These are phyloP conservation scores for Debaryomyces castellii DNA, from an alignment of 805 yeast genomes.

Conservation along the genomic window DNA sequence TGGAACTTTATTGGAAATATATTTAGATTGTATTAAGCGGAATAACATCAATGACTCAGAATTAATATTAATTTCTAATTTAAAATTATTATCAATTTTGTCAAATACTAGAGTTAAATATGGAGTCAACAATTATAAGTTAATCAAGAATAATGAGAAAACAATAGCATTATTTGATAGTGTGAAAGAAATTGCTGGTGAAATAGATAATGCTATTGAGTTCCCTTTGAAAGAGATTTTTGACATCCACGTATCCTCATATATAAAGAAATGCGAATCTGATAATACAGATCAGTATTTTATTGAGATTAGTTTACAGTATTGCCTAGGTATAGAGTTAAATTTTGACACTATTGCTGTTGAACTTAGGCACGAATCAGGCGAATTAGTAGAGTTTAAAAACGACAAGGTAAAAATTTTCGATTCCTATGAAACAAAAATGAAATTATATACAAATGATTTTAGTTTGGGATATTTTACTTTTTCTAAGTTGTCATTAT, in stretches of 20 bases:
- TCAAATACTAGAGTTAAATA: conserved; percentile 10
- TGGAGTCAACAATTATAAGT: conserved; percentile 28
- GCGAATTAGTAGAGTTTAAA: conserved; percentile 9
- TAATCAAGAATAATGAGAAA: conserved; percentile 16
- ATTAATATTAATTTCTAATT: conserved; percentile 37
- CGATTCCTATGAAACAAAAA: conserved; percentile 7
- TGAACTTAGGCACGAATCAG: conserved; percentile 15
- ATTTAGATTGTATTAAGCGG: conserved; percentile 64
- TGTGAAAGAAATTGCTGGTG: conserved; percentile 13
- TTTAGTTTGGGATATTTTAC: conserved; percentile 37
- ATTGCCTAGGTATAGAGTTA: conserved; percentile 24
- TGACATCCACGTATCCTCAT: conserved; percentile 32
- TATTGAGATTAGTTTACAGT: conserved; percentile 32
- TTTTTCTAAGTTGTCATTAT: conserved; percentile 14
- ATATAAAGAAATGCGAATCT: conserved; percentile 28
- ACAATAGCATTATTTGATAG: conserved; percentile 17
- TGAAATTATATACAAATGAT: conserved; percentile 20
- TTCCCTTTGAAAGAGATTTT: conserved; percentile 39
- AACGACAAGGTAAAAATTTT: conserved; percentile 6
- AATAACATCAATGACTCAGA: conserved; percentile 20
- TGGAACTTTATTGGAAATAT: conserved; percentile 60
- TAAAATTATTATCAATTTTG: conserved; percentile 39
- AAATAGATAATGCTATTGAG: conserved; percentile 17
- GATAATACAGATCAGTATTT: conserved; percentile 31
- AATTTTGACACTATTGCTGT: conserved; percentile 20